Base-by-base conservation (phyloP, 176 grass and related monocot species). In the Eleusine indica region DNA sequence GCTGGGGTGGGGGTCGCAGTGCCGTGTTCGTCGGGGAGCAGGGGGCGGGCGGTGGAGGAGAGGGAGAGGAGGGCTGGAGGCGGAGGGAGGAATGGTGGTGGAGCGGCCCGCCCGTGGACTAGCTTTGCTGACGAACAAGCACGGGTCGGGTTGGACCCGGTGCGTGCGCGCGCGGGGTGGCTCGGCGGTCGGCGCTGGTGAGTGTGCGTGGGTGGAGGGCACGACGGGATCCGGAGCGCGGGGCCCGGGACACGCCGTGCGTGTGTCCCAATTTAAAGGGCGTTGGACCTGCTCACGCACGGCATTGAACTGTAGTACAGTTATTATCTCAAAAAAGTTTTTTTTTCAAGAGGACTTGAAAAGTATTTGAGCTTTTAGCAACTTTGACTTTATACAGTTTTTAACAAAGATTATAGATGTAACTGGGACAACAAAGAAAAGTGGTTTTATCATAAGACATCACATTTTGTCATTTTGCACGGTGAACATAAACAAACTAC, bases 21-120 rank as follows among this genome's bases (percentile, higher is more conserved):
- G 77, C 77, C 77, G 78, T 25, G 65, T 56, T 70, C 66, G 78
- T 54, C 78, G 66, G 65, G 47, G 47, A 64, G 74, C 53, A 75
- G 30, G 69, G 8, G 56, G 8, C 28, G 28, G 62, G 8, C 29
- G 28, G 63, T 32, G 62, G 63, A 16, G 32, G 32, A 35, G 32
- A 35, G 32, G 32, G 32, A 7, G 14, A 25, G 14, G 10, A 6
- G 28, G 30, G 54, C 54, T 21, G 57, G 58, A 62, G 57, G 3
- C 14, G 28, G 30, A 2, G 49, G 48, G 1, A 38, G 68, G 0
- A 42, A 63, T 25, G 60, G 76, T 7, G 40, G 75, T 18, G 75
- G 40, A 9, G 57, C 22, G 12, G n/a, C 2, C 32, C 32, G 32
- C 32, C 32, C 32, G 54, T 57, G 54, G 54, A 58, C 18, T 21